Percentiles rank a stretch among this genome's conserved stretches.
Conservation (phyloP, 2,329 filamentous ascomycete genomes). For the Lachnellula occidentalis region DNA sequence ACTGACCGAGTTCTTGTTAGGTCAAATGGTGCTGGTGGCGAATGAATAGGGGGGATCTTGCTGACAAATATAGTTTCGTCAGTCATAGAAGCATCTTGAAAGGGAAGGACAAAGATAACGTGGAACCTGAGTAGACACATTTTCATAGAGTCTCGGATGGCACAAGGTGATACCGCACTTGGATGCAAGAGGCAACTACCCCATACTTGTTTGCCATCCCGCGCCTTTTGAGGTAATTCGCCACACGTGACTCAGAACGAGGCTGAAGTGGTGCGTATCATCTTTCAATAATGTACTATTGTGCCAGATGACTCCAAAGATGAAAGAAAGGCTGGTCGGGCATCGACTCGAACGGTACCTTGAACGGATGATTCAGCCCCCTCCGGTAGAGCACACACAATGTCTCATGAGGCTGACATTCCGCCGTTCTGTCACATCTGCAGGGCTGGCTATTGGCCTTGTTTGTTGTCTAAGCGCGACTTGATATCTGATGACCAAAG, state of each 20-base stretch:
- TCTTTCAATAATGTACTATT: not conserved
- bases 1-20: not conserved
- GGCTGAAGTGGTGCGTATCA: not conserved
- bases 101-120: not conserved
- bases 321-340: constrained; percentile 4
- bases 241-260: constrained; percentile 8
- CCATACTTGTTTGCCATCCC: not conserved
- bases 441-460: not conserved
- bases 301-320: constrained; percentile 3
- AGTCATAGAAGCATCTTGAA: not conserved
- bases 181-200: not conserved
- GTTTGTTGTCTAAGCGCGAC: constrained; percentile 5
- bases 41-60: not conserved
- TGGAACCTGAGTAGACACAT: not conserved
- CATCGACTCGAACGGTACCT: not conserved
- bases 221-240: not conserved
- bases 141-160: not conserved
- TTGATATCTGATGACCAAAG: constrained; percentile 3
- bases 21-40: not conserved
- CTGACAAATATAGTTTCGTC: not conserved
- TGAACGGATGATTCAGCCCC: not conserved
- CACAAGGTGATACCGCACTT: not conserved
- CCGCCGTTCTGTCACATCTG: constrained; percentile 1
- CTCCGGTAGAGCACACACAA: not conserved
- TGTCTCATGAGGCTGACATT: constrained; percentile 7